Base-by-base conservation (phyloP, 2,329 filamentous ascomycete species). In the Orbilia quercus region DNA sequence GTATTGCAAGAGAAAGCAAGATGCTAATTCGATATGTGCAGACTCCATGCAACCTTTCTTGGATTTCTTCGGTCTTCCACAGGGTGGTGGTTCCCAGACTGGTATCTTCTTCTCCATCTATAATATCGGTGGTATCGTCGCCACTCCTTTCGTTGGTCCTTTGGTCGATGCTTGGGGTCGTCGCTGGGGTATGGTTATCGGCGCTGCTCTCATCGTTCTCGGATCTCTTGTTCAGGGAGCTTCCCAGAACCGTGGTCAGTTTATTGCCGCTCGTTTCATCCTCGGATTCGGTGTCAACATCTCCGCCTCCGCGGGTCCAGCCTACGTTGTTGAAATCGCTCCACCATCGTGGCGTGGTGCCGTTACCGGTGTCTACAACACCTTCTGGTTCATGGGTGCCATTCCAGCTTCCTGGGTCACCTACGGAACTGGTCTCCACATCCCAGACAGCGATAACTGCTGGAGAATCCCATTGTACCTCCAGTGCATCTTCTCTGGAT, bases 221-320 rank as follows among this genome's bases (percentile, higher is more conserved):
- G 83, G 84, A 14, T 81, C 83, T 25, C 79, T 82, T 63, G 81
- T 85, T 54, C 83, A 84, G 70, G 82, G 79, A n/a, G 81, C 82
- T 0, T 80, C 81, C 65, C 77, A 77, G 59, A 77, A 51, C 63
- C 78, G 76, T 69, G 79, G 79, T 7, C 82, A 84, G 65, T 85
- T 84, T 76, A 83, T 85, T 79, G 84, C 83, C 45, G 86, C 86
- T n/a, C 83, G 86, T 25, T 88, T 89, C 79, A 79, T 89, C 18
- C 83, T 89, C 1, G 87, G 87, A 59, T 88, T 88, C 72, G 84
- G 84, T 58, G 83, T 84, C 23, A 81, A 82, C 44, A 82, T 85
- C 73, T 81, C 82, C 16, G 81, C 82, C 0, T 80, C 82, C 1
- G 82, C 83, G 5, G 83, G 82, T 84, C 80, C 80, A 18, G 75